Evolutionary conservation across 2,329 filamentous ascomycete species (phyloP), one percentile per base, ranked within the genome.

Genomic region (Pseudogymnoascus sp.): DNA sequence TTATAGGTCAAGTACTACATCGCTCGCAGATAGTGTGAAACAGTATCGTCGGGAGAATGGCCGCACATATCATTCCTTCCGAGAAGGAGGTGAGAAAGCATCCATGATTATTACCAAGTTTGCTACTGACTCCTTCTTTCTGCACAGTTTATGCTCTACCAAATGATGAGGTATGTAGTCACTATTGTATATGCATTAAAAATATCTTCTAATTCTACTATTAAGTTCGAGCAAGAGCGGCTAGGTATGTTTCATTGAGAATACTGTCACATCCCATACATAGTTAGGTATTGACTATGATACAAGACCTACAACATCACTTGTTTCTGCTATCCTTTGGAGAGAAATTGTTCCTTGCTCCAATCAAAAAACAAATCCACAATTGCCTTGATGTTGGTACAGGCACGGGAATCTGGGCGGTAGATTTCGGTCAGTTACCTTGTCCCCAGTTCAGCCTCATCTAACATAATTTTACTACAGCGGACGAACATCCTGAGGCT

Each of bases 391-490:
- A 79, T 59, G 69, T 78, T 21, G 76, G 75, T 16, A 77, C 75
- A 1, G 76, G 77, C 9, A 76, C 74, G 4, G 77, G 77, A 1
- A 73, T 76, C 31, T 78, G 76, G 76, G 73, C 75, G 5, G 74
- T 78, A 11, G 72, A 76, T 35, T 73, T 78, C 59, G 75, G 69
- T 5, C 71, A 75, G 65, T 65, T n/a, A 23, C 45, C 28, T 23
- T 16, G 62, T 31, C 28, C 28, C 28, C 21, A 31, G 3, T 55
- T 25, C 14, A 5, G 8, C 12, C 14, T 8, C 16, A 16, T 25
- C 31, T 62, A 23, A 62, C 31, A 14, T 25, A 41, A 28, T 12
- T 49, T n/a, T 16, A 52, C 45, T 31, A 4, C 25, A 52, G 68
- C 65, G 16, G 61, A 65, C 28, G 63, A 68, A 12, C 69, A 70